These are phyloP conservation scores for Cylindrotheca fusiformis DNA, from an alignment of 108 stramenopile genomes.

Conservation along the genomic window DNA sequence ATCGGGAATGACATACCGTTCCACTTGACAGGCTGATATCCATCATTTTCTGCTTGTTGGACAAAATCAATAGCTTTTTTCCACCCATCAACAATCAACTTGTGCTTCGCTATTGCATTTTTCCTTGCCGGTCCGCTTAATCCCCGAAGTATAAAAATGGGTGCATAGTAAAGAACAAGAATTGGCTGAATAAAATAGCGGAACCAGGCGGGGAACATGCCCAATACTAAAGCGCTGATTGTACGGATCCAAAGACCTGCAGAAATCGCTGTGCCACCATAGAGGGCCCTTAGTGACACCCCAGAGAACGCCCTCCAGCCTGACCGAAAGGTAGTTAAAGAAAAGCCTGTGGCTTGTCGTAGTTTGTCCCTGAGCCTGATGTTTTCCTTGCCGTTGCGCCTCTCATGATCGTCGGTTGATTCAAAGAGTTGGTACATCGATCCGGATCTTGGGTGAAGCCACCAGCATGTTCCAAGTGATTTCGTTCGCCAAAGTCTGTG, in stretches of 20 bases:
- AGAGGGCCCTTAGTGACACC: conserved; percentile 49
- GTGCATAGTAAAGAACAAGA: conserved; percentile 65
- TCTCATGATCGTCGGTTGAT: too few species aligned
- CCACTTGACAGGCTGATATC: conserved; percentile 54
- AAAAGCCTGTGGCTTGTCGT: conserved; percentile 58
- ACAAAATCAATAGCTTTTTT: conserved; percentile 56
- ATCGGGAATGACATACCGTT: conserved; percentile 34
- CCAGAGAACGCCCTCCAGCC: conserved; percentile 55
- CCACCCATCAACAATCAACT: conserved; percentile 47
- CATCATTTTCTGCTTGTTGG: conserved; percentile 34
- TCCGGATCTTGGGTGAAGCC: too few species aligned
- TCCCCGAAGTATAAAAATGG: conserved; percentile 38
- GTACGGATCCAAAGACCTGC: conserved; percentile 34
- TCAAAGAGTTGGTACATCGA: too few species aligned
- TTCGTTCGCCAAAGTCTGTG: too few species aligned
- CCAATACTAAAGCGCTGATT: conserved; percentile 16
- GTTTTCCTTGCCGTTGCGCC: too few species aligned
- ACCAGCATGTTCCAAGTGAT: too few species aligned
- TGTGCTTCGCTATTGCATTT: conserved; percentile 35
- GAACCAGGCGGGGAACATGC: conserved; percentile 34
- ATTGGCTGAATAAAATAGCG: conserved; percentile 74
- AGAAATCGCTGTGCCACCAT: conserved; percentile 22
- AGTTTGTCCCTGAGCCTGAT: conserved; percentile 31
- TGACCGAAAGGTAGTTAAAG: conserved; percentile 60
- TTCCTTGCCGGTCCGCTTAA: conserved; percentile 30